Conservation (phyloP, 2,329 filamentous ascomycete genomes). For the Xylaria sp. region DNA sequence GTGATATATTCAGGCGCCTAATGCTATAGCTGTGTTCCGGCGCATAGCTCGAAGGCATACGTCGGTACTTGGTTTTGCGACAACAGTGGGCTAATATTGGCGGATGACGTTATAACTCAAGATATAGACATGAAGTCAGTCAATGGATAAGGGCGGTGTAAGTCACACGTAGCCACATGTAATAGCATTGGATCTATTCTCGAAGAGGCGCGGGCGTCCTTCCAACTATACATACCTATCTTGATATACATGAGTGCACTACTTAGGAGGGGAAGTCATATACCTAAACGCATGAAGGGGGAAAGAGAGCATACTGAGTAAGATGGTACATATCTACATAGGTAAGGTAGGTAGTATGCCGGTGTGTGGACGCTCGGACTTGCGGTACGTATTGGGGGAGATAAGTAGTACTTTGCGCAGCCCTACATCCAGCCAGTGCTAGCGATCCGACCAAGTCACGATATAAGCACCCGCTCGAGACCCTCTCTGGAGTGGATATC, state of each 20-base stretch:
- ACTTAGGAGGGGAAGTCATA: no score
- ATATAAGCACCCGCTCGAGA: not conserved
- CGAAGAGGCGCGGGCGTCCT: not conserved
- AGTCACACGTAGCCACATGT: not conserved
- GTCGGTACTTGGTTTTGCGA: not conserved
- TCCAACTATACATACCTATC: not conserved
- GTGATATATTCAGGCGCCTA: not conserved
- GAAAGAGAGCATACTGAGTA: no score
- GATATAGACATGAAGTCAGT: not conserved
- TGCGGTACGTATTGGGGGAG: not conserved
- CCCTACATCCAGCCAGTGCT: not conserved
- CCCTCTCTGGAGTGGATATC: conserved; percentile 5
- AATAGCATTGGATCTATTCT: not conserved
- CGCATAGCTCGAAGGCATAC: not conserved
- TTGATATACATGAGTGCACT: no score
- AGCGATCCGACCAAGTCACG: no score
- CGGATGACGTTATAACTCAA: not conserved
- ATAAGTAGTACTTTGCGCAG: not conserved
- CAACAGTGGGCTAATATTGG: not conserved
- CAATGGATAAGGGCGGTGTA: not conserved
- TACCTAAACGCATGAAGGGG: no score
- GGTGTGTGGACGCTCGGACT: not conserved
- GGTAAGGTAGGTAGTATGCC: not conserved
- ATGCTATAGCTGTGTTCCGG: not conserved
- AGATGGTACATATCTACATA: no score